Base-by-base conservation (phyloP, 805 yeast genomes). In the Pichia membranifaciens region DNA sequence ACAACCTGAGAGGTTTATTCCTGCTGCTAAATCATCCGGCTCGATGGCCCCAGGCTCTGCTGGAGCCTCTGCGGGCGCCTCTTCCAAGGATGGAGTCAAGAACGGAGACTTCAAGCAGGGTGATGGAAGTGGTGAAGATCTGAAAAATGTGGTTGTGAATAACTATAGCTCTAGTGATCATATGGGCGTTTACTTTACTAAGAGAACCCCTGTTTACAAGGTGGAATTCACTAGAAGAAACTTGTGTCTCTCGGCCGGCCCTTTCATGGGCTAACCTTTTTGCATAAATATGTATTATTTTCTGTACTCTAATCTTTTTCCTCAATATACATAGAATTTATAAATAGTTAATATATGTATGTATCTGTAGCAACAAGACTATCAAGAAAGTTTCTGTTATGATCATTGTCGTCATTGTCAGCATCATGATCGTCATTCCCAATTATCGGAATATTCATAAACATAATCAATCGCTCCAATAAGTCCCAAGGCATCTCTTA, bases 151-250 rank as follows among this genome's bases (percentile, higher is more conserved):
- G 51, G 75, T 86, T 22, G 75, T 81, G n/a, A 89, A 96, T 10
- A 79, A 95, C 2, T 76, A 80, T 43, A 50, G 53, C 13, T 50
- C 55, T 4, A 48, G 48, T 21, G 99, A 93, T 65, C 95, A 91
- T 58, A 77, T 93, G 80, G 89, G 95, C 4, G 93, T 93, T 18
- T 93, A 84, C 64, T 87, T 87, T 66, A 91, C 99, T 0, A 93
- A 89, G 67, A 83, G 82, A 65, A 89, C 97, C 0, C 96, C 97
- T 4, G 93, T 93, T 23, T 93, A 84, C 69, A 87, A 87, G 58
- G 95, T 93, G 32, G 89, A 84, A 59, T 91, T 93, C 62, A 91
- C 98, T 1, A 74, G 95, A 63, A 73, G 96, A 51, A 93, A 93
- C 67, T 68, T 93, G 55, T 90, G 96, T 57, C 73, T 93, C 33